Evolutionary conservation across 495 filamentous ascomycete genomes (phyloP).

Genomic region (Sordaria brevicollis): DNA sequence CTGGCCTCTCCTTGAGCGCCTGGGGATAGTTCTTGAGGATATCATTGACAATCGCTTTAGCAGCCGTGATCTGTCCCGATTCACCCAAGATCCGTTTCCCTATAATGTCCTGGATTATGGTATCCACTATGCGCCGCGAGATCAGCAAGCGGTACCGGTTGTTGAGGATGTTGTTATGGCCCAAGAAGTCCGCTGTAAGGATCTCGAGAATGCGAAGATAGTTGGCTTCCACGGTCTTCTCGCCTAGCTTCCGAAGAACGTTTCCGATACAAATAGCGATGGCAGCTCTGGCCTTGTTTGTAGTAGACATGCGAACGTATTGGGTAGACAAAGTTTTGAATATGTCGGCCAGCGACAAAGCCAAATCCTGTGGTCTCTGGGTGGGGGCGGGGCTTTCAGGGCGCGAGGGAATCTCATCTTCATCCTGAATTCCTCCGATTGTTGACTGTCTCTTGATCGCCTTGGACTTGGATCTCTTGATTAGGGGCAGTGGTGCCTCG

Average conservation of each 20-base stretch:
- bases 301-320: slow-evolving; percentile 70
- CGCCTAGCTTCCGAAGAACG: slow-evolving; percentile 61
- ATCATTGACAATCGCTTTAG: slow-evolving; percentile 73
- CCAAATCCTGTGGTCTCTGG: slow-evolving; percentile 60
- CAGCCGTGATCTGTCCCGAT: slow-evolving; percentile 71
- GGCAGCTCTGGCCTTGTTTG: slow-evolving; percentile 69
- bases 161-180: slow-evolving; percentile 61
- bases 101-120: slow-evolving; percentile 74
- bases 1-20: slow-evolving; percentile 79
- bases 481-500: slow-evolving; percentile 45
- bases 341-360: slow-evolving; percentile 68
- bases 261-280: slow-evolving; percentile 82
- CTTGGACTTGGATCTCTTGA: slow-evolving; percentile 64
- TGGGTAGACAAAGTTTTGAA: slow-evolving; percentile 72
- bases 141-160: slow-evolving; percentile 85
- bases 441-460: slow-evolving; percentile 58
- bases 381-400: slow-evolving; percentile 60
- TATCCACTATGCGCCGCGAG: slow-evolving; percentile 74
- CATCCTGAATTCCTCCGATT: slow-evolving; percentile 43
- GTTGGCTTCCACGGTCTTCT: slow-evolving; percentile 64
- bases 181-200: slow-evolving; percentile 68
- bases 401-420: slow-evolving; percentile 65
- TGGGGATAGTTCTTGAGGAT: slow-evolving; percentile 93
- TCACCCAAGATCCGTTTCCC: slow-evolving; percentile 77
- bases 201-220: slow-evolving; percentile 75